Conservation (phyloP, 2,329 filamentous ascomycete genomes). For the Fusarium irregulare region DNA sequence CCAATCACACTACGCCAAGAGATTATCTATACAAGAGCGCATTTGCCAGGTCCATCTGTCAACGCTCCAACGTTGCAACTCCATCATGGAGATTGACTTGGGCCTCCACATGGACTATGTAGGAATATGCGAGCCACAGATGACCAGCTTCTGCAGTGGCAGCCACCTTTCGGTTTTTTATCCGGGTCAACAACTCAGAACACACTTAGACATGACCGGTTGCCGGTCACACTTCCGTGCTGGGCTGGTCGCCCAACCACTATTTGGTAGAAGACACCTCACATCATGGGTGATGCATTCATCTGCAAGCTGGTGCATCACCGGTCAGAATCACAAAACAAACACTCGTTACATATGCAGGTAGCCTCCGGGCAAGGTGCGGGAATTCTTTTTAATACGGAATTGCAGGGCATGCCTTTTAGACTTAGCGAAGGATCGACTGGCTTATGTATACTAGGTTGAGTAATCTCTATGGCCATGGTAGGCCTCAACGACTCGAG, state of each 20-base stretch:
- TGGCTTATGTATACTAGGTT: constrained; percentile 3
- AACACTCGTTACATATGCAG: constrained; percentile 36
- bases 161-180: not conserved
- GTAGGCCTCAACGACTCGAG: constrained; percentile 26
- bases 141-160: constrained; percentile 6
- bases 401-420: constrained; percentile 20
- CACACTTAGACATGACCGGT: constrained; percentile 4
- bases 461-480: constrained; percentile 10
- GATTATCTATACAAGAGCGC: constrained; percentile 16
- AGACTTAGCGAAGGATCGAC: constrained; percentile 2
- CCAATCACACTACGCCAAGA: constrained; percentile 35
- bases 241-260: constrained; percentile 5
- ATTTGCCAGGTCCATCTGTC: constrained; percentile 14
- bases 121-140: constrained; percentile 1
- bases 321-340: constrained; percentile 30
- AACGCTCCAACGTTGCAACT: constrained; percentile 24
- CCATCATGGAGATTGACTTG: constrained; percentile 17
- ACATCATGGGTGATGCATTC: constrained; percentile 28
- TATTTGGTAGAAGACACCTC: constrained; percentile 11
- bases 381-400: constrained; percentile 17
- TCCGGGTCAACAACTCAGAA: constrained; percentile 8
- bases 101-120: constrained; percentile 13
- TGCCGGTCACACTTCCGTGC: constrained; percentile 10
- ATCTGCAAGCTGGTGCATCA: constrained; percentile 23
- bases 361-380: constrained; percentile 31